Conservation (phyloP, 345 rosid species). For the Gossypium sturtianum region DNA sequence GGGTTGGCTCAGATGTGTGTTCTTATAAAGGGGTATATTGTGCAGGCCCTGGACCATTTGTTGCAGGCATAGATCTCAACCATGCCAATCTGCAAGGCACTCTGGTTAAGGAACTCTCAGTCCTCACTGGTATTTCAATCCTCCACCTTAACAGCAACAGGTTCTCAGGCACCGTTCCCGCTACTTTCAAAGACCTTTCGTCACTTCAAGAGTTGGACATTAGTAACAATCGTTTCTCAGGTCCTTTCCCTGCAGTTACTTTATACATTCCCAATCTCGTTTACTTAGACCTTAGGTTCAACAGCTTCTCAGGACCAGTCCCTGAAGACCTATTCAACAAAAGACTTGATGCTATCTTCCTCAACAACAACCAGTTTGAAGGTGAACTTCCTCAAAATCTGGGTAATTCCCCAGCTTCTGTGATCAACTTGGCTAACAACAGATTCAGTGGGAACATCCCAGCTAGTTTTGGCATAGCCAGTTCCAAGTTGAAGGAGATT, state of each 20-base stretch:
- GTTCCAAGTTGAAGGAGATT: slow-evolving; percentile 60
- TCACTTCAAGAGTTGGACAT: slow-evolving; percentile 80
- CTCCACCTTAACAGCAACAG: slow-evolving; percentile 85
- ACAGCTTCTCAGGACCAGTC: slow-evolving; percentile 57
- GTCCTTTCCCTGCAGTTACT: slow-evolving; percentile 53
- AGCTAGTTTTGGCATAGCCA: slow-evolving; percentile 44
- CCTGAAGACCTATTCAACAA: slow-evolving; percentile 72
- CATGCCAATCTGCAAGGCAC: slow-evolving; percentile 67
- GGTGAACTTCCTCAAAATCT: slow-evolving; percentile 62
- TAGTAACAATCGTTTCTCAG: slow-evolving; percentile 72
- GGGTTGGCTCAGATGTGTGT: slow-evolving; percentile 78
- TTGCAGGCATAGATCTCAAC: slow-evolving; percentile 81
- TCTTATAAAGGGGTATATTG: slow-evolving; percentile 81
- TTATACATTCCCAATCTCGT: slow-evolving; percentile 62
- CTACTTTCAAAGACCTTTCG: slow-evolving; percentile 43
- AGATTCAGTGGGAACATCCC: slow-evolving; percentile 68
- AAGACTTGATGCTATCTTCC: slow-evolving; percentile 71
- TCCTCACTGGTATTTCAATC: slow-evolving; percentile 51
- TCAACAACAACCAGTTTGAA: slow-evolving; percentile 65
- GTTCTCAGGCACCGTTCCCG: slow-evolving; percentile 65
- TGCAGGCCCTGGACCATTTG: slow-evolving; percentile 27
- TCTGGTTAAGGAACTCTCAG: slow-evolving; percentile 56
- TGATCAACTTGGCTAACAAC: slow-evolving; percentile 78
- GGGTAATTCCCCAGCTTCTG: slow-evolving; percentile 80
- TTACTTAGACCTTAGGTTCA: slow-evolving; percentile 83